Conservation (phyloP, 208 protist genomes). For the Leishmania amazonensis region DNA sequence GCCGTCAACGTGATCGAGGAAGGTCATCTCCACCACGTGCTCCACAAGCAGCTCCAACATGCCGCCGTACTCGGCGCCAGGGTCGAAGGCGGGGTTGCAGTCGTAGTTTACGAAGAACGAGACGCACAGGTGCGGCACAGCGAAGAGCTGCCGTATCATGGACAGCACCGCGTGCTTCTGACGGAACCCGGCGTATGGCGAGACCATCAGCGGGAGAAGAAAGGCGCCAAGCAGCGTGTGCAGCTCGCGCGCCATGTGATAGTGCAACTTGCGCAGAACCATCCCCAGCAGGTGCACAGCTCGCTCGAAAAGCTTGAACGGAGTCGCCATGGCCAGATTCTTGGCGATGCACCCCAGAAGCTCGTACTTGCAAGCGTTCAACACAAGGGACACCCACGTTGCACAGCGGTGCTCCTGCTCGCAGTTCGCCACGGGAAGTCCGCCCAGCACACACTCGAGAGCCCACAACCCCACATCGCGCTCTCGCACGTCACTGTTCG, state of each 20-base stretch:
- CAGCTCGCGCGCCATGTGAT: constrained; percentile 71
- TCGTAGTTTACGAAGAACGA: constrained; percentile 90
- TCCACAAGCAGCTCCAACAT: constrained; percentile 81
- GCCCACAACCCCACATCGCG: constrained; percentile 63
- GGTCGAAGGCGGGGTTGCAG: constrained; percentile 81
- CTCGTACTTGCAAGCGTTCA: constrained; percentile 65
- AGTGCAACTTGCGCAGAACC: constrained; percentile 73
- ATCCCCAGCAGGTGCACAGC: constrained; percentile 57
- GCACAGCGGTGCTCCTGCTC: constrained; percentile 68
- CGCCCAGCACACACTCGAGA: constrained; percentile 53
- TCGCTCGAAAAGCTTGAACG: constrained; percentile 63
- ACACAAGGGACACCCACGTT: constrained; percentile 62
- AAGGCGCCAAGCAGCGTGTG: constrained; percentile 66
- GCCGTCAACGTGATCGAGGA: constrained; percentile 49
- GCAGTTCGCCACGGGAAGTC: constrained; percentile 74
- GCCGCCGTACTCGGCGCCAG: constrained; percentile 63
- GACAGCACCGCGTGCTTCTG: constrained; percentile 83
- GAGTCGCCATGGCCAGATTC: constrained; percentile 57
- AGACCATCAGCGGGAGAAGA: constrained; percentile 64
- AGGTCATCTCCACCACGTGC: constrained; percentile 72
- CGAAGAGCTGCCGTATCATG: constrained; percentile 70
- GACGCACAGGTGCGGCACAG: constrained; percentile 68
- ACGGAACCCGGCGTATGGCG: constrained; percentile 61
- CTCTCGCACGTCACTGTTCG: constrained; percentile 48
- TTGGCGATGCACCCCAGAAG: constrained; percentile 53